Conservation (phyloP, 345 rosid species). For the Citrus cavaleriei region DNA sequence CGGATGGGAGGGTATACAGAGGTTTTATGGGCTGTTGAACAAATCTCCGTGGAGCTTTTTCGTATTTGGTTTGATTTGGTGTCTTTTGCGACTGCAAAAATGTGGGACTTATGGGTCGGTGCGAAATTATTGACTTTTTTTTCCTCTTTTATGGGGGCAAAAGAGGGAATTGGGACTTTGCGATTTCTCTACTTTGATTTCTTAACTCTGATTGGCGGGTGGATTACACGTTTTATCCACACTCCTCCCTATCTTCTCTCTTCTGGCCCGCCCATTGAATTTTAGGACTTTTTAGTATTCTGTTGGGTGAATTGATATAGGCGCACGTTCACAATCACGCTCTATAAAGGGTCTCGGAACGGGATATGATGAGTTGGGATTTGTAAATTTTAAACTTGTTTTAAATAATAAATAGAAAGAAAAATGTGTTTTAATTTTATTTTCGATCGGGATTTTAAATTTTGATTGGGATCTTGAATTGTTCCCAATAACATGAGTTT, state of each 20-base stretch:
- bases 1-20: not conserved
- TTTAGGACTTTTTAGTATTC: too few relatives aligned
- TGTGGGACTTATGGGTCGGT: not conserved
- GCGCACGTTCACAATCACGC: too few relatives aligned
- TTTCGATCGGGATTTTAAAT: too few relatives aligned
- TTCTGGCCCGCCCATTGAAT: not conserved
- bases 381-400: too few relatives aligned
- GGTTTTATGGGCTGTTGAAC: not conserved
- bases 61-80: not conserved
- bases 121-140: conserved; percentile 16
- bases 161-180: not conserved
- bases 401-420: too few relatives aligned
- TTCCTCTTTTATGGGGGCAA: not conserved
- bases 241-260: conserved; percentile 21
- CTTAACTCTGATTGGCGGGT: conserved; percentile 57
- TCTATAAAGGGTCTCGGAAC: too few relatives aligned
- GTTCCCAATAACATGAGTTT: fast-evolving
- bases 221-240: conserved; percentile 63
- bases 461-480: too few relatives aligned
- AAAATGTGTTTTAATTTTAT: too few relatives aligned
- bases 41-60: not conserved
- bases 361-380: fast-evolving
- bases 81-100: not conserved
- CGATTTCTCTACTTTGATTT: conserved; percentile 7
- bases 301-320: too few relatives aligned